Conservation (phyloP, 108 stramenopile genomes). For the Skeletonema costatum region DNA sequence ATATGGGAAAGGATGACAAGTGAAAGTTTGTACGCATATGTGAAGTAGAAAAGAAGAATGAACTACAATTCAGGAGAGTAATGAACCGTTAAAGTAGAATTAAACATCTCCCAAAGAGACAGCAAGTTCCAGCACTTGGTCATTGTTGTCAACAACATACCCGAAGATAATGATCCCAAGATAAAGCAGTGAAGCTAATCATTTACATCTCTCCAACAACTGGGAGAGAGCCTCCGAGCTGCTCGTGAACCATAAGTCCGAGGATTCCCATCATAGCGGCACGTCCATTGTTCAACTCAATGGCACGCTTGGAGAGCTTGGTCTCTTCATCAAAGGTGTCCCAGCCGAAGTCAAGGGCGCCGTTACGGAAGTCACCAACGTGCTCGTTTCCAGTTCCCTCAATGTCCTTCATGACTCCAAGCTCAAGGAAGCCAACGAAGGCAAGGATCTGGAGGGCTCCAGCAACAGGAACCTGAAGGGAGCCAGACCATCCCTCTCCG, state of each 20-base stretch:
- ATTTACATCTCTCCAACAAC: constrained; percentile 4
- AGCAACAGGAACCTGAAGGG: constrained; percentile 41
- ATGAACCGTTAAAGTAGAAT: neutral
- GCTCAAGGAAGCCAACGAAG: constrained; percentile 77
- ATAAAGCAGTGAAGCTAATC: neutral
- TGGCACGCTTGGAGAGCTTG: constrained; percentile 78
- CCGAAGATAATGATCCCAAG: neutral
- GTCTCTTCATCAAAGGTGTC: constrained; percentile 61
- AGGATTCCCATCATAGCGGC: constrained; percentile 90
- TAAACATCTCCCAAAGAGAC: neutral
- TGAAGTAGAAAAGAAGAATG: no score
- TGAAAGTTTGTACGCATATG: no score
- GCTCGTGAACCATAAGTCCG: constrained; percentile 87
- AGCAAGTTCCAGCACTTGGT: constrained; percentile 1
- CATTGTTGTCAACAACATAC: neutral
- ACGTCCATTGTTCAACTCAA: constrained; percentile 92
- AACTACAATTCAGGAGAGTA: neutral
- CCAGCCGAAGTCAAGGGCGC: constrained; percentile 74
- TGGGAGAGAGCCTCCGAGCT: constrained; percentile 25
- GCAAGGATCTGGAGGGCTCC: constrained; percentile 67
- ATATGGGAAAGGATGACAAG: no score
- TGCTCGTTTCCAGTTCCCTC: constrained; percentile 38
- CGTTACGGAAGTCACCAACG: constrained; percentile 81
- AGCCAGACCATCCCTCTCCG: constrained; percentile 28
- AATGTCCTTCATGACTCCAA: constrained; percentile 70